phyloP scores from a whole-genome alignment of 2,329 filamentous ascomycete species.

The Phoma herbarum region DNA sequence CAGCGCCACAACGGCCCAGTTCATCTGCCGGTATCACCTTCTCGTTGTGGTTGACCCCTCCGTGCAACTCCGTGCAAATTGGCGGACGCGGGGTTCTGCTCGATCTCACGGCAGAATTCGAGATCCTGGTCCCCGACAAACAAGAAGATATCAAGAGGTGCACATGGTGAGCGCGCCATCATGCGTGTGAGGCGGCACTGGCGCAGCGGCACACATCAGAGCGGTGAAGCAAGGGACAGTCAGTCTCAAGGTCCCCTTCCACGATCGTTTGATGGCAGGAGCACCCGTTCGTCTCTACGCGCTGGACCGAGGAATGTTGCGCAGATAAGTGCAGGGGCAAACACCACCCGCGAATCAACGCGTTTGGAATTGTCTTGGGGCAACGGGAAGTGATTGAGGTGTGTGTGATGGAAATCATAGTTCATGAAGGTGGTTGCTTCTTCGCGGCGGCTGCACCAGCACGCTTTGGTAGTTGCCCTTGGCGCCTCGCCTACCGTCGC shows the following conservation, averaged over 20 bases:
- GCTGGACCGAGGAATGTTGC: slow-evolving; percentile 23
- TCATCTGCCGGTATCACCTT: slow-evolving; percentile 42
- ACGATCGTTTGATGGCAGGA: neutral
- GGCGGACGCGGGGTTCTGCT: slow-evolving; percentile 33
- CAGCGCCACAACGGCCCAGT: slow-evolving; percentile 26
- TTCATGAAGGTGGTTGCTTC: slow-evolving; percentile 31
- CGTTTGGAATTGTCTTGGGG: slow-evolving; percentile 12
- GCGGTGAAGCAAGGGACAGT: slow-evolving; percentile 6
- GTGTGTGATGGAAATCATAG: slow-evolving; percentile 19
- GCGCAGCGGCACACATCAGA: neutral
- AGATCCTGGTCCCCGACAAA: slow-evolving; percentile 1
- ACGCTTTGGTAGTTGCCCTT: slow-evolving; percentile 29
- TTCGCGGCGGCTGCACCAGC: slow-evolving; percentile 27
- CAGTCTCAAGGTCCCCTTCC: neutral
- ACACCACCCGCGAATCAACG: slow-evolving; percentile 22
- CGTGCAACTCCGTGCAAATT: slow-evolving; percentile 30
- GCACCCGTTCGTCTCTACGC: slow-evolving; percentile 7
- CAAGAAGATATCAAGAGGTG: neutral
- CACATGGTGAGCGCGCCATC: neutral
- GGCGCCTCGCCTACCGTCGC: slow-evolving; percentile 25
- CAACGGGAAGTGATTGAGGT: slow-evolving; percentile 1
- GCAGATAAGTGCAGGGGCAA: slow-evolving; percentile 23
- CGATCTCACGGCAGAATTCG: slow-evolving; percentile 34
- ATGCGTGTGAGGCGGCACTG: neutral
- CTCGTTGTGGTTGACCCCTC: slow-evolving; percentile 34